Conservation (phyloP, 768 basidiomycete species). For the Leucocoprinus sp. region DNA sequence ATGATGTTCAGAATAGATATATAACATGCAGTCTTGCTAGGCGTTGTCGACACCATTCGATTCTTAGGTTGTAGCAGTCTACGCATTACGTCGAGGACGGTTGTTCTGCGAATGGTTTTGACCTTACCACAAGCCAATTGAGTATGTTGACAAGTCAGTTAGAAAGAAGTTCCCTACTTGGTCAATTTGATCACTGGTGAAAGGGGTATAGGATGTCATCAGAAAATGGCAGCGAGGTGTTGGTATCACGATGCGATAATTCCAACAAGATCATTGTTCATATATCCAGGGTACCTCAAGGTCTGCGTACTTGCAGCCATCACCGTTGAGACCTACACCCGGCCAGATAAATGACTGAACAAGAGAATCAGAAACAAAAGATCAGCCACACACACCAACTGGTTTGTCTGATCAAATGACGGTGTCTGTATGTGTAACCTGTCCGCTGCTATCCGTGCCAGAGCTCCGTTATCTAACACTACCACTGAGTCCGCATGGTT, state of each 20-base stretch:
- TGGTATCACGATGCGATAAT: slow-evolving; percentile 95
- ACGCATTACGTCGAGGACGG: slow-evolving; percentile 97
- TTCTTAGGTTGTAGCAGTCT: slow-evolving; percentile 97
- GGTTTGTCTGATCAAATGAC: slow-evolving; percentile 88
- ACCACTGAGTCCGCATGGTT: slow-evolving; percentile 98
- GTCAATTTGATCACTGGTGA: slow-evolving; percentile 94
- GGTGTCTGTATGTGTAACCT: slow-evolving; percentile 82
- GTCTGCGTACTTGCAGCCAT: slow-evolving; percentile 98
- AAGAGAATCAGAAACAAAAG: background rate
- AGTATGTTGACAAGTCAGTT: background rate
- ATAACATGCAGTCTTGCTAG: slow-evolving; percentile 89
- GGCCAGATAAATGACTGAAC: slow-evolving; percentile 2
- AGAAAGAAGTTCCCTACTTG: slow-evolving; percentile 48
- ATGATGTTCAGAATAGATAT: slow-evolving; percentile 98
- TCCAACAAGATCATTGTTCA: slow-evolving; percentile 98
- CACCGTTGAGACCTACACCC: slow-evolving; percentile 79
- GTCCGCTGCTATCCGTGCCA: slow-evolving; percentile 89
- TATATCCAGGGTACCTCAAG: slow-evolving; percentile 93
- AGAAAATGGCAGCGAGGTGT: slow-evolving; percentile 97
- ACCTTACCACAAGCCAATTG: slow-evolving; percentile 42
- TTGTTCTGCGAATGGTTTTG: slow-evolving; percentile 92
- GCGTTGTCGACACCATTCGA: slow-evolving; percentile 93
- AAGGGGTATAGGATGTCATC: slow-evolving; percentile 98
- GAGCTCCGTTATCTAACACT: slow-evolving; percentile 92
- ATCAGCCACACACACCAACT: slow-evolving; percentile 50